Evolutionary conservation across 164 flowering plant genomes (phyloP), one percentile per base, ranked within the genome.

Genomic region (Vitis amurensis): DNA sequence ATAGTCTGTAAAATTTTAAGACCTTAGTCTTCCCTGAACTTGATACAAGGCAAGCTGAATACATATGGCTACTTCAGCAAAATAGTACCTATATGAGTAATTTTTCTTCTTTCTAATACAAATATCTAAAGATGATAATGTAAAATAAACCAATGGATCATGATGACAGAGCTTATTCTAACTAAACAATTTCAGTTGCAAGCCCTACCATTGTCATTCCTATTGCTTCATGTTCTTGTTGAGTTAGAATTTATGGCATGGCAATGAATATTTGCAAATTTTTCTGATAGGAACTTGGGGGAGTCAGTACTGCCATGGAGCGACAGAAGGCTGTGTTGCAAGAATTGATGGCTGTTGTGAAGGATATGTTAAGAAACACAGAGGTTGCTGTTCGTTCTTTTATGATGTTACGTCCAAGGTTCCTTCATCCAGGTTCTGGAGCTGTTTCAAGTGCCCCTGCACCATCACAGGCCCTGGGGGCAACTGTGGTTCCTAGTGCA

Each of bases 351-450:
- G 66, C 79, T 67, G 85, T 77, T 66, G 92, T 78, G 9, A 96
- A 96, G 78, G 93, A 82, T 64, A 83, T 91, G 88, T 73, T 96
- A 75, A 77, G 97, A 50, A 87, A 89, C 79, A 86, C 97, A 11
- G 99, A 96, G 78, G 77, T 93, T 63, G 98, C 98, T 66, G 83
- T 96, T 72, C 92, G 95, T 56, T 90, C 99, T 68, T 93, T 86
- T 76, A 88, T 92, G 88, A 91, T 91, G 80, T 79, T 95, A 61
- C 87, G 89, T 1, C 97, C 97, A 2, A 81, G 97, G 79, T 95
- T 95, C 70, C 73, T 76, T 71, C 97, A 86, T 77, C 83, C 80
- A 55, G 83, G 71, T 74, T 69, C 60, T 3, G 81, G 82, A 67
- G 76, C 83, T 76, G 71, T 76, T 49, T 70, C 87, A 19, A 83